phyloP scores from a whole-genome alignment of 495 filamentous ascomycete species.

The Aspergillus campestris region DNA sequence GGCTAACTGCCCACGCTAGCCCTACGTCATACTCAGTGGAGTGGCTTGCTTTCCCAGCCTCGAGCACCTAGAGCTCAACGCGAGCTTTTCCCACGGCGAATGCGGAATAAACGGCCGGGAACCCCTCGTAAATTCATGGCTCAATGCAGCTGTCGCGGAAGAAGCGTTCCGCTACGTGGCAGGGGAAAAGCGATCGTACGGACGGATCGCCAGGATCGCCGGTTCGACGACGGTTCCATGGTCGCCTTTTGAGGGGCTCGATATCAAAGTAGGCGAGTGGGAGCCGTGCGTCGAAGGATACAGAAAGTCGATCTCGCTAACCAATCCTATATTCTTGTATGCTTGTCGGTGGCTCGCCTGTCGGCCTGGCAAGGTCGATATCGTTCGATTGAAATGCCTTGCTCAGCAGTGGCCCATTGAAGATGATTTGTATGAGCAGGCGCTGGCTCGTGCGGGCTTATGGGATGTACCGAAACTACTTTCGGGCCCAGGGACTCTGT shows the following conservation, averaged over 20 bases:
- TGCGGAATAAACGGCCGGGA: not conserved
- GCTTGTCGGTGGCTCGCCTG: not conserved
- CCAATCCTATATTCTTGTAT: not conserved
- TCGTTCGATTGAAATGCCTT: not conserved
- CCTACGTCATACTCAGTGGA: not conserved
- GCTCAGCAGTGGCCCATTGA: not conserved
- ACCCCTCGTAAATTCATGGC: not conserved
- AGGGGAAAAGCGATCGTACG: not conserved
- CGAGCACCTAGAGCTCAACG: not conserved
- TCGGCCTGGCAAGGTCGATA: not conserved
- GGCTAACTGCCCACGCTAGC: not conserved
- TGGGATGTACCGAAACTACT: not conserved
- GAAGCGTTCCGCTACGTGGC: not conserved
- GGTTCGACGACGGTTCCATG: not conserved
- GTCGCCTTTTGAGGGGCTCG: not conserved
- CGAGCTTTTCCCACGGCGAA: not conserved
- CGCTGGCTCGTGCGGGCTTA: not conserved
- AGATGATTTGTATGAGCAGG: not conserved
- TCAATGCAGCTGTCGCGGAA: conserved; percentile 1
- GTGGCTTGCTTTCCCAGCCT: not conserved
- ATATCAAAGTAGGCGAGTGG: conserved; percentile 1
- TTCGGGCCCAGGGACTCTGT: not conserved
- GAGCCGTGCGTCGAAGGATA: not conserved
- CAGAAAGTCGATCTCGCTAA: not conserved
- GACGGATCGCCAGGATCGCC: not conserved